phyloP scores from a whole-genome alignment of 1,284 basidiomycete species.

The Fomitopsis schrenkii region DNA sequence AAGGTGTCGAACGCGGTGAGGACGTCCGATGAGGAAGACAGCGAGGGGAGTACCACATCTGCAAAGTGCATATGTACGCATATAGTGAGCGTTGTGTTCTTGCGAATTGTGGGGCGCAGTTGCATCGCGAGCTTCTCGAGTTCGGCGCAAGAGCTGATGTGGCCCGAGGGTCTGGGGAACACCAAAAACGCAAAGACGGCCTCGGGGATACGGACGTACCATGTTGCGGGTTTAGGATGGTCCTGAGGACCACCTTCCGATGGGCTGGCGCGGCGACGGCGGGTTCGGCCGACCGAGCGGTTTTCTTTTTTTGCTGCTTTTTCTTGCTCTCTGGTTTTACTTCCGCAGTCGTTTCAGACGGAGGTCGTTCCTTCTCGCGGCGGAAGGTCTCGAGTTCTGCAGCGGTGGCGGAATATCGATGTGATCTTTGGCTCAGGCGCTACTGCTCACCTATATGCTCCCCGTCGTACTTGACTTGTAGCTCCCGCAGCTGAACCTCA shows the following conservation, averaged over 20 bases:
- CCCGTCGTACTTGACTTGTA: conserved; percentile 37
- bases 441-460: conserved; percentile 39
- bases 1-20: conserved; percentile 15
- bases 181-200: background rate
- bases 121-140: background rate
- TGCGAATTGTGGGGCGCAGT: background rate
- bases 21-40: conserved; percentile 2
- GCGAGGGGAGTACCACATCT: background rate
- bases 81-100: background rate
- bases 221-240: background rate
- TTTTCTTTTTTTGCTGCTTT: conserved; percentile 12
- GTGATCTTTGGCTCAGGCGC: background rate
- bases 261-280: background rate
- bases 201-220: background rate
- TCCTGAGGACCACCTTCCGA: conserved; percentile 1
- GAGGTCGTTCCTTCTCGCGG: background rate
- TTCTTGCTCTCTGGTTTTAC: conserved; percentile 6
- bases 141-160: background rate
- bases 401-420: background rate
- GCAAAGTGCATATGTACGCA: background rate
- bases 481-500: conserved; percentile 34
- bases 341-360: background rate
- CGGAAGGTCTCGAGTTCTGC: conserved; percentile 11
- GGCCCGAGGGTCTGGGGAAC: too few species aligned
- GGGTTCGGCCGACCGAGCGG: background rate